These are phyloP conservation scores for Spiromastix sp. DNA, from an alignment of 2,329 filamentous ascomycete species.

Conservation along the genomic window DNA sequence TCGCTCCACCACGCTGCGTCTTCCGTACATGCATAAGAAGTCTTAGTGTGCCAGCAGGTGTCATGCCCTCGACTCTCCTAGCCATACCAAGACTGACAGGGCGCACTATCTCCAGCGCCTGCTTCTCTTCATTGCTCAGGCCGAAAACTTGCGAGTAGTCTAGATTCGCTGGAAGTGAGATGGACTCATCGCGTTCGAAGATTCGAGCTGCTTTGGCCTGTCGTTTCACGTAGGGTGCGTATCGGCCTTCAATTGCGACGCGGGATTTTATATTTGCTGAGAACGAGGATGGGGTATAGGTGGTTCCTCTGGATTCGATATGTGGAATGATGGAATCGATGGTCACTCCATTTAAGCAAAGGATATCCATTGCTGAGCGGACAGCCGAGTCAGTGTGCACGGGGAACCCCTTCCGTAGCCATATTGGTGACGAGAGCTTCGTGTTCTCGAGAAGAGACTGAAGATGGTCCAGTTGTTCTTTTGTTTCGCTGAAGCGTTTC, in stretches of 20 bases:
- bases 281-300: conserved; percentile 41
- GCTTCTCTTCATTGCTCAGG: conserved; percentile 68
- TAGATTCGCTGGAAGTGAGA: conserved; percentile 61
- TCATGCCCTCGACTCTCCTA: conserved; percentile 68
- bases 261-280: conserved; percentile 51
- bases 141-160: conserved; percentile 67
- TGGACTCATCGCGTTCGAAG: conserved; percentile 65
- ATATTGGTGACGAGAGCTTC: conserved; percentile 50
- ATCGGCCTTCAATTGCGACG: conserved; percentile 71
- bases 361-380: conserved; percentile 67
- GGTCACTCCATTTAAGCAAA: conserved; percentile 55
- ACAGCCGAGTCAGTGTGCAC: conserved; percentile 55
- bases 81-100: conserved; percentile 88
- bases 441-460: conserved; percentile 49
- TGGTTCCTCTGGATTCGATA: conserved; percentile 30
- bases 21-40: conserved; percentile 34
- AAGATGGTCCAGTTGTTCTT: conserved; percentile 57
- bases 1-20: not conserved
- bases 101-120: conserved; percentile 55
- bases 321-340: conserved; percentile 47
- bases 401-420: conserved; percentile 60
- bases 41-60: conserved; percentile 34
- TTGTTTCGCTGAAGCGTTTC: conserved; percentile 56
- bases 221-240: conserved; percentile 73
- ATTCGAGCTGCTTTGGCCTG: conserved; percentile 57